Percentiles rank a stretch among this genome's conserved stretches.
Conservation (phyloP, 2,329 filamentous ascomycete species). For the Ophiocordyceps sinensis region DNA sequence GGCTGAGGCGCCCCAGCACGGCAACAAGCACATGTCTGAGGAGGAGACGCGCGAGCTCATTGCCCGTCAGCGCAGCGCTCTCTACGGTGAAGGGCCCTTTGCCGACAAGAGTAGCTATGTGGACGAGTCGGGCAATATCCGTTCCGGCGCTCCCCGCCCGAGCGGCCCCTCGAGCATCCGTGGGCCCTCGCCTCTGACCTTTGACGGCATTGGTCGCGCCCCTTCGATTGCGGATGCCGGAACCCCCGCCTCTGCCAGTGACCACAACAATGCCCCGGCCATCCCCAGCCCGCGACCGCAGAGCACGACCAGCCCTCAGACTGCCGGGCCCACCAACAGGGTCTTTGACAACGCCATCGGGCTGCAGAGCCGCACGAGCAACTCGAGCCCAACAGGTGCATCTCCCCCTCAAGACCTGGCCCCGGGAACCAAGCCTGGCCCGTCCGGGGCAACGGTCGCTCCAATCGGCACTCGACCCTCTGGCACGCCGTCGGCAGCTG, state of each 20-base stretch:
- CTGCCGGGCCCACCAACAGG: constrained; percentile 38
- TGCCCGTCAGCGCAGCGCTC: constrained; percentile 82
- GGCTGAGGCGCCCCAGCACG: constrained; percentile 25
- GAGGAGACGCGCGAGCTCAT: constrained; percentile 93
- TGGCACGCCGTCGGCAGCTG: constrained; percentile 32
- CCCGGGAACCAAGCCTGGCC: constrained; percentile 36
- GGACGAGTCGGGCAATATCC: constrained; percentile 51
- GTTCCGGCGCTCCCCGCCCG: constrained; percentile 51
- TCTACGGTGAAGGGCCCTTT: constrained; percentile 70
- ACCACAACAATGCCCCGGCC: constrained; percentile 29
- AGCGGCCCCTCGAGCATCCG: constrained; percentile 50
- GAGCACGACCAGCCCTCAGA: constrained; percentile 74
- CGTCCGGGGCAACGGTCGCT: constrained; percentile 54
- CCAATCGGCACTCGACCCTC: constrained; percentile 86
- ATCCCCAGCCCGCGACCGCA: constrained; percentile 53
- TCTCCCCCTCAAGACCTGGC: constrained; percentile 60
- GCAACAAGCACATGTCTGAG: constrained; percentile 77
- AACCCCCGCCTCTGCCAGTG: constrained; percentile 24
- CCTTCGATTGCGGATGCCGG: constrained; percentile 21
- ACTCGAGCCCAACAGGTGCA: constrained; percentile 64
- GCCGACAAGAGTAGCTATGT: constrained; percentile 52
- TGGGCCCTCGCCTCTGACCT: constrained; percentile 67
- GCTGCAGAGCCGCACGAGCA: constrained; percentile 60
- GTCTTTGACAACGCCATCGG: constrained; percentile 44
- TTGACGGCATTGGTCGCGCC: constrained; percentile 41